Base-by-base conservation (phyloP, 306 rosid species). In the Fagus crenata region DNA sequence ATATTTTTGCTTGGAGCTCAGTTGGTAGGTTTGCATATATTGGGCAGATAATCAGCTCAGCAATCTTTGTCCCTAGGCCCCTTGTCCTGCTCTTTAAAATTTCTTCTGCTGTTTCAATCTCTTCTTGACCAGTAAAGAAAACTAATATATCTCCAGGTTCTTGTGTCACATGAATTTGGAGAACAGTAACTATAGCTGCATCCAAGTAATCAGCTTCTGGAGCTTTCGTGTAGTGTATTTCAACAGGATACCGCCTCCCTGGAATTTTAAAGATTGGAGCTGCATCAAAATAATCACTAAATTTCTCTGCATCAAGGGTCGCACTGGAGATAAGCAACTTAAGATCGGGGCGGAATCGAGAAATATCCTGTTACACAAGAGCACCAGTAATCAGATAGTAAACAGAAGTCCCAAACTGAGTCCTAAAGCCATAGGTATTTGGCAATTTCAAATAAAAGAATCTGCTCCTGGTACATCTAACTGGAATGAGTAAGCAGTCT, bases 151-250 rank as follows among this genome's bases (percentile, higher is more conserved):
- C 99, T 69, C 99, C 99, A 18, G 92, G 85, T 54, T 97, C 70
- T 81, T 95, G 94, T 5, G 96, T 95, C 80, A 92, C 97, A 83
- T 95, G 97, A 77, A 95, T 89, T 83, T 95, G 97, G 51, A 95
- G 97, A 9, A 95, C 86, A 7, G 99, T 90, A 55, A 92, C 99
- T 60, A 95, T 87, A 72, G 99, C 97, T 33, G 97, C 99, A 84
- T 95, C 97, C 81, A 92, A 85, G 85, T 95, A 95, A 77, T 95
- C 99, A 68, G 97, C 99, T 83, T 95, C 99, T 11, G 97, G 97
- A 58, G 99, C 97, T 83, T 85, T 92, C 7, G 99, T 95, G 72
- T 84, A 92, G 83, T 89, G 82, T 74, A 92, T 90, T 81, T 95
- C 99, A 55, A 95, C 99, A 73, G 97, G 97, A 86, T 83, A 92